Evolutionary conservation across 1,284 basidiomycete species (phyloP).

Genomic region (Pterulicium gracile): DNA sequence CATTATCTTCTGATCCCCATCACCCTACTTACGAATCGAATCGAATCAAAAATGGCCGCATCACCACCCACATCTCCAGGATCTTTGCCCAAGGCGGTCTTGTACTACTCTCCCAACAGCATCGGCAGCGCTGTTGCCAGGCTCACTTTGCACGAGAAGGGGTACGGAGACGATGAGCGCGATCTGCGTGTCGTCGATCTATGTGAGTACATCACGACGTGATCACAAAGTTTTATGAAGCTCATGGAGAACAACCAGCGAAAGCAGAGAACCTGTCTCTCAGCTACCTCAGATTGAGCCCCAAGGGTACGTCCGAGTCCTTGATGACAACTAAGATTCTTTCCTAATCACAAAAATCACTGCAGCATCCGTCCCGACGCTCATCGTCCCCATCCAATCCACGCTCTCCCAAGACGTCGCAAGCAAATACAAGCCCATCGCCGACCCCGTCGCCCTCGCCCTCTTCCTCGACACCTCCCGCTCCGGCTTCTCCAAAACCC

Average conservation of each 20-base stretch:
- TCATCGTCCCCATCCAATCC: constrained; percentile 73
- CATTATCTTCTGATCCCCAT: no score
- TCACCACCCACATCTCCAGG: constrained; percentile 14
- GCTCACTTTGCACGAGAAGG: constrained; percentile 57
- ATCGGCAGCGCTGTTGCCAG: constrained; percentile 51
- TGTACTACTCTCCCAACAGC: constrained; percentile 45
- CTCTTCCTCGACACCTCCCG: constrained; percentile 79
- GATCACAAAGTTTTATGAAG: no score
- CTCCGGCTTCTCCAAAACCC: constrained; percentile 51
- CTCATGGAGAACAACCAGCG: constrained; percentile 21
- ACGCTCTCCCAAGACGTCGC: constrained; percentile 64
- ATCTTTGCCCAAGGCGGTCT: constrained; percentile 39
- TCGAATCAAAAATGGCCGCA: no score
- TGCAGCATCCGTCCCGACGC: constrained; percentile 70
- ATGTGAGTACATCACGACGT: constrained; percentile 25
- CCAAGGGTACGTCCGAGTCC: constrained; percentile 41
- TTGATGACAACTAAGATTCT: neutral
- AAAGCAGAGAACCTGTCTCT: constrained; percentile 61
- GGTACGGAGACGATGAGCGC: constrained; percentile 59
- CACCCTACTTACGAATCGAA: no score
- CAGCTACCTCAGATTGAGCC: constrained; percentile 65
- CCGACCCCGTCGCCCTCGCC: constrained; percentile 68
- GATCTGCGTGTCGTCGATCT: constrained; percentile 54
- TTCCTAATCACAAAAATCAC: constrained; percentile 3
- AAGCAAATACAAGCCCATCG: constrained; percentile 72